Base-by-base conservation (phyloP, 768 basidiomycete species). In the Lactarius akahatsu region DNA sequence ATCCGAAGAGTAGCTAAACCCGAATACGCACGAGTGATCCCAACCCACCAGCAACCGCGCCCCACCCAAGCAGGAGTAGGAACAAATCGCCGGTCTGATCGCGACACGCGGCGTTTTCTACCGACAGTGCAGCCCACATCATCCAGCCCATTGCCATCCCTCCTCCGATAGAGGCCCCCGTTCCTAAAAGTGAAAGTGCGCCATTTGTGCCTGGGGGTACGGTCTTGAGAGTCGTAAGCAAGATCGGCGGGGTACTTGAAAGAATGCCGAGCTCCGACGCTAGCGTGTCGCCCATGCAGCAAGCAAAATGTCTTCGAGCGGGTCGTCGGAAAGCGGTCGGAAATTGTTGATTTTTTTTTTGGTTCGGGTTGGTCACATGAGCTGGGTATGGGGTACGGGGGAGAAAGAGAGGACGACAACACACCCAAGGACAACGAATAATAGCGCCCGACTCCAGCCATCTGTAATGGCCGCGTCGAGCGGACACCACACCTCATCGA, bases 131-230 rank as follows among this genome's bases (percentile, higher is more conserved):
- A 20, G 77, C 61, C 26, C 83, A 83, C 73, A 91, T 81, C 10
- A 85, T 79, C 15, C 82, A 57, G 5, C 94, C 95, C 71, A 96
- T 87, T 4, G 89, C 69, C 2, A 80, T 72, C 0, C 96, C 96
- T 0, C 96, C 96, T 1, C 80, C 74, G 16, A 88, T 76, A 1
- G 91, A 93, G 9, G 88, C 87, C 18, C 85, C 70, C 2, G 92
- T 91, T 18, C 96, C 96, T 52, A 85, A 82, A 2, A 83, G 63
- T 6, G 92, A 91, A 65, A 97, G 83, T 0, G 83, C 96, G 3
- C 96, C 96, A 72, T 98, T 97, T 11, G 96, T 97, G 3, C 96
- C 96, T 2, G 89, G 87, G 1, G 94, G 94, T 0, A 94, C 92
- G 1, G 77, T 70, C 69, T 82, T 83, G 61, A 89, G 76, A 4